Evolutionary conservation across 805 yeast genomes (phyloP), one percentile per base, ranked within the genome.

Genomic region (Teunomyces tritomae): DNA sequence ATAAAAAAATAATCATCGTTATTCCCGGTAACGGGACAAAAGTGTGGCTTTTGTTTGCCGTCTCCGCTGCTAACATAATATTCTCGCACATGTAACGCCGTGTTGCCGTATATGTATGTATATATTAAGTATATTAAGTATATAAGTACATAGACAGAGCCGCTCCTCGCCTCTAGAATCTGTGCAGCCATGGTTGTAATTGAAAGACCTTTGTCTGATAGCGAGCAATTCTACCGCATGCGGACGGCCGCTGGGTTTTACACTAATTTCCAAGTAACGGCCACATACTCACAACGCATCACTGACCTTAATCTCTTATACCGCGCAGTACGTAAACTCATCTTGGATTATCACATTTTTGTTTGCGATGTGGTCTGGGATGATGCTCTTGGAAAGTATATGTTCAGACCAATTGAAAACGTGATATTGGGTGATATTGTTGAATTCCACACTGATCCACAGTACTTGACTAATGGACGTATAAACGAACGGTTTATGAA

Each of bases 141-240:
- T 20, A 20, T 20, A 20, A 20, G 6, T 20, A 20, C 24, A 5
- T 20, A 6, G 6, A 4, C 5, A 20, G 24, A 5, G 24, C 24
- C 24, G 24, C n/a, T n/a, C 20, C 20, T 4, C 5, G 24, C 24
- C 6, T 4, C 24, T 4, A 4, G 24, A 4, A 4, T 20, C 24
- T 4, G 20, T 34, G 55, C 49, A 55, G 49, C 11, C 28, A 37
- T 37, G 40, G 40, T 42, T 16, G 44, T 47, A 13, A 35, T 44
- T 29, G 37, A 58, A 4, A 47, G 76, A 20, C 62, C 62, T 0
- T 59, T 71, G 45, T 62, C 72, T 35, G 45, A 53, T 1, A 55
- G 54, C 11, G 77, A 71, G 48, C 62, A 68, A 55, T 67, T 64
- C 52, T 65, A 65, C 47, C 57, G 76, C 20, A 62, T 61, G 41